Evolutionary conservation across 495 filamentous ascomycete genomes (phyloP).

Genomic region (Cercophora scortea): DNA sequence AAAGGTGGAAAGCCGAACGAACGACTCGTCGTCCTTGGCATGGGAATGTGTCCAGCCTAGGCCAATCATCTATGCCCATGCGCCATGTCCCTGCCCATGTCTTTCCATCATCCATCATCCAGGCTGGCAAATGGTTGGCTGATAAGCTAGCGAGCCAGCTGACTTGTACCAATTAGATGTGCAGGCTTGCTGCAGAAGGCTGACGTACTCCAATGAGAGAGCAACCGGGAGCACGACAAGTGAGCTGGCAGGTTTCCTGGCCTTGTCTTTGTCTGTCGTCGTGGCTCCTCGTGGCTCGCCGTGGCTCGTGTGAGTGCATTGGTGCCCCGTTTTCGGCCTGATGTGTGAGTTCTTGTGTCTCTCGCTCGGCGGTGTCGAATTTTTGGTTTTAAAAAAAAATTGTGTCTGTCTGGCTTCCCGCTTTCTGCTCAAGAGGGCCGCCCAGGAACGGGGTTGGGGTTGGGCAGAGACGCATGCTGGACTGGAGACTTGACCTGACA

Average conservation of each 20-base stretch:
- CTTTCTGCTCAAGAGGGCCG: too few species aligned
- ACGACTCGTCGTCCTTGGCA: background rate
- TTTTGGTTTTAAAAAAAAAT: too few species aligned
- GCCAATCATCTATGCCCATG: background rate
- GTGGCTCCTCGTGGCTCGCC: background rate
- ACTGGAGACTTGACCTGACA: too few species aligned
- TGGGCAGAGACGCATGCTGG: too few species aligned
- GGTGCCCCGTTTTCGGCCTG: background rate
- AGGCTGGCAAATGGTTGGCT: background rate
- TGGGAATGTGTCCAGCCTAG: background rate
- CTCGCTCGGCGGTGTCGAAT: too few species aligned
- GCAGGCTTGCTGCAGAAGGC: slow-evolving; percentile 23
- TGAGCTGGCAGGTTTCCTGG: slow-evolving; percentile 13
- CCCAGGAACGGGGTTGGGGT: too few species aligned
- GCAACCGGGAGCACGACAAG: background rate
- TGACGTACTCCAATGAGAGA: slow-evolving; percentile 18
- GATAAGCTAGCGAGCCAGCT: slow-evolving; percentile 7
- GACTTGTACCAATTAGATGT: slow-evolving; percentile 18
- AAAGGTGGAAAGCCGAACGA: background rate
- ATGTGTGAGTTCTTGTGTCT: background rate
- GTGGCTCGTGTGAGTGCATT: slow-evolving; percentile 9
- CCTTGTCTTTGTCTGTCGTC: slow-evolving; percentile 15
- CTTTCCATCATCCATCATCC: too few species aligned
- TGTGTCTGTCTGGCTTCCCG: too few species aligned
- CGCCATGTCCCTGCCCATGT: too few species aligned